These are phyloP conservation scores for Colletotrichum euphorbiae DNA, from an alignment of 2,329 filamentous ascomycete genomes.

Conservation along the genomic window DNA sequence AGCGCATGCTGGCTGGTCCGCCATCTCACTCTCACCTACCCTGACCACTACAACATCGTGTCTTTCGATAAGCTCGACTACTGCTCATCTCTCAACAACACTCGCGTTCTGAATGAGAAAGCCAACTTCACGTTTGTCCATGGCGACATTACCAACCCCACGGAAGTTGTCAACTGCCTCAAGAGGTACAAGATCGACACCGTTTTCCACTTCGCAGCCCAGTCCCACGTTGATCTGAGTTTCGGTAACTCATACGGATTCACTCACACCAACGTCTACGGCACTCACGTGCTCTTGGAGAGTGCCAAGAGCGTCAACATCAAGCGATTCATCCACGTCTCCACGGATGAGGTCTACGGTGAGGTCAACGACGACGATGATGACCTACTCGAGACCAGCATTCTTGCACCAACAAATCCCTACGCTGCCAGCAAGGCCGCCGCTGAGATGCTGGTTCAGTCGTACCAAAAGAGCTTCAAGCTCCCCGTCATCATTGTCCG, in stretches of 20 bases:
- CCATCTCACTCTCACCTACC: slow-evolving; percentile 80
- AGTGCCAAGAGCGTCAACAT: slow-evolving; percentile 78
- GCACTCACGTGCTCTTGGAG: slow-evolving; percentile 85
- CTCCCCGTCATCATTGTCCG: slow-evolving; percentile 83
- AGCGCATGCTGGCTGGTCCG: slow-evolving; percentile 87
- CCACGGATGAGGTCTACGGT: slow-evolving; percentile 88
- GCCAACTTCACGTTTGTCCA: slow-evolving; percentile 84
- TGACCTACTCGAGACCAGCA: slow-evolving; percentile 78
- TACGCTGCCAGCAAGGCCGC: slow-evolving; percentile 85
- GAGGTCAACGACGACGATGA: slow-evolving; percentile 79
- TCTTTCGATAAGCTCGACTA: slow-evolving; percentile 90
- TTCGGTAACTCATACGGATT: slow-evolving; percentile 87
- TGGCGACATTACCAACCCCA: slow-evolving; percentile 79
- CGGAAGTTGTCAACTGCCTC: slow-evolving; percentile 77
- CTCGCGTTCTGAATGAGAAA: slow-evolving; percentile 72
- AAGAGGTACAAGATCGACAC: slow-evolving; percentile 80
- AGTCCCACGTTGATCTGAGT: slow-evolving; percentile 84
- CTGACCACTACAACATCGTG: slow-evolving; percentile 79
- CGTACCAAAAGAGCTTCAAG: slow-evolving; percentile 87
- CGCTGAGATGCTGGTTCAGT: slow-evolving; percentile 87
- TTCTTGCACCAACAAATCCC: slow-evolving; percentile 83
- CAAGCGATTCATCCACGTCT: slow-evolving; percentile 82
- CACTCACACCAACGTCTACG: slow-evolving; percentile 84
- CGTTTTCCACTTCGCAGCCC: slow-evolving; percentile 86
- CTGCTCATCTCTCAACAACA: slow-evolving; percentile 85